Evolutionary conservation across 495 filamentous ascomycete species (phyloP), one percentile per base, ranked within the genome.

Genomic region (Aspergillus kassunensis): DNA sequence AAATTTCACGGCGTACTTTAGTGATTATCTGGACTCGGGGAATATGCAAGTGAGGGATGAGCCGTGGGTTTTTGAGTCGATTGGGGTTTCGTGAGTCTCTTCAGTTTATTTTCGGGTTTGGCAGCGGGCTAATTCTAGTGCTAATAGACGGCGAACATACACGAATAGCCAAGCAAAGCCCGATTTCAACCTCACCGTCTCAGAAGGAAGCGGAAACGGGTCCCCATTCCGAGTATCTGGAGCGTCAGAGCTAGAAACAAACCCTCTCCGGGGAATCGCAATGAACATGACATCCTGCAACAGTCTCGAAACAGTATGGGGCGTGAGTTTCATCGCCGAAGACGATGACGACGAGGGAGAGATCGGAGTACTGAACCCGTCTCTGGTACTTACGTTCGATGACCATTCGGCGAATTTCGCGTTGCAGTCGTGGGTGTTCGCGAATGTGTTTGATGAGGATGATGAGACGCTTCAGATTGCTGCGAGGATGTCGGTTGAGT

Each of bases 271-370:
- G 9, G 13, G 3, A 5, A 13, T 40, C 0, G 21, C 29, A 21
- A 41, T 40, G 19, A 50, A 50, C 16, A 50, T 50, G 47, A 30
- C 13, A 2, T 50, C 47, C 23, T 50, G 47, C 23, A 18, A 19
- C 8, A 27, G 24, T n/a, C 11, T 29, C n/a, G 24, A 40, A 8
- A 23, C 15, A 12, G 27, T 23, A 36, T 50, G 47, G 47, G 47
- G 34, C 6, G 47, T 31, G 11, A 20, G 7, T 4, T 41, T 41
- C n/a, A 15, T 7, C 19, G 19, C 47, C 3, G 36, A 41, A 12
- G 13, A 21, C 1, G 7, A 5, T 2, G 25, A 33, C 20, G 29
- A 31, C 29, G 43, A 34, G 2, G 27, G n/a, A n/a, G n/a, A 16
- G 2, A n/a, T 33, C 16, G 29, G 43, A n/a, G 43, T 41, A 6